phyloP scores from a whole-genome alignment of 2,329 filamentous ascomycete species.

The Ascochyta lentis region DNA sequence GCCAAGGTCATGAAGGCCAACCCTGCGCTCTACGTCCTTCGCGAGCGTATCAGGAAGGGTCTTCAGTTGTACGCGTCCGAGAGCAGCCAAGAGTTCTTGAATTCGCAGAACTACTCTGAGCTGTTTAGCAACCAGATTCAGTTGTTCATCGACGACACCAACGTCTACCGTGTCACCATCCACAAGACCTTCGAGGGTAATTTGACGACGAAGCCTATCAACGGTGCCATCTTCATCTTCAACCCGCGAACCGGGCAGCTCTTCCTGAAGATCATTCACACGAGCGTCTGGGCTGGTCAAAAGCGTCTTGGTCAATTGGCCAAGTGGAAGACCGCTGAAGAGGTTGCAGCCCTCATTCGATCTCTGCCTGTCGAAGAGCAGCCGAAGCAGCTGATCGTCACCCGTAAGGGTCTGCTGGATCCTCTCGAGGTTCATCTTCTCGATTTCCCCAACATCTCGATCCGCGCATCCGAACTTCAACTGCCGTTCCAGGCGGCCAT shows the following conservation, averaged over 20 bases:
- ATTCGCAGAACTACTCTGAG: conserved; percentile 99
- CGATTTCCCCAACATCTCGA: conserved; percentile 99
- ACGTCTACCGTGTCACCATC: conserved; percentile 98
- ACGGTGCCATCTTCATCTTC: conserved; percentile 99
- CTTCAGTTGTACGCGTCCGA: conserved; percentile 97
- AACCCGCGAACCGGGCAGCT: conserved; percentile 97
- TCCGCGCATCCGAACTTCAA: conserved; percentile 94
- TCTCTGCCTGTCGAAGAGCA: conserved; percentile 97
- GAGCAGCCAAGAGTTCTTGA: conserved; percentile 98
- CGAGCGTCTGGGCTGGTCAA: conserved; percentile 97
- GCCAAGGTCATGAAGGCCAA: conserved; percentile 99
- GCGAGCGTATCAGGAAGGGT: conserved; percentile 98
- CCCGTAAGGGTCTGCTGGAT: conserved; percentile 94
- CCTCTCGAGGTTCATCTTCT: conserved; percentile 96
- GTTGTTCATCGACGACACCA: conserved; percentile 98
- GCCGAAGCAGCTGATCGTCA: conserved; percentile 98
- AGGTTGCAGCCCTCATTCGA: conserved; percentile 96
- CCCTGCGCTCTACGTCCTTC: conserved; percentile 91
- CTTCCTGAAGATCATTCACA: conserved; percentile 99
- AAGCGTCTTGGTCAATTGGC: conserved; percentile 98
- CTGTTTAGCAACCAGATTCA: conserved; percentile 99
- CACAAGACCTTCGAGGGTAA: conserved; percentile 99
- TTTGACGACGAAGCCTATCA: conserved; percentile 98
- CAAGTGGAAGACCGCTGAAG: conserved; percentile 99
- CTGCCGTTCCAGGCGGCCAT: conserved; percentile 99